Evolutionary conservation across 306 rosid genomes (phyloP), one percentile per base, ranked within the genome.

Genomic region (Citrullus mucosospermus): DNA sequence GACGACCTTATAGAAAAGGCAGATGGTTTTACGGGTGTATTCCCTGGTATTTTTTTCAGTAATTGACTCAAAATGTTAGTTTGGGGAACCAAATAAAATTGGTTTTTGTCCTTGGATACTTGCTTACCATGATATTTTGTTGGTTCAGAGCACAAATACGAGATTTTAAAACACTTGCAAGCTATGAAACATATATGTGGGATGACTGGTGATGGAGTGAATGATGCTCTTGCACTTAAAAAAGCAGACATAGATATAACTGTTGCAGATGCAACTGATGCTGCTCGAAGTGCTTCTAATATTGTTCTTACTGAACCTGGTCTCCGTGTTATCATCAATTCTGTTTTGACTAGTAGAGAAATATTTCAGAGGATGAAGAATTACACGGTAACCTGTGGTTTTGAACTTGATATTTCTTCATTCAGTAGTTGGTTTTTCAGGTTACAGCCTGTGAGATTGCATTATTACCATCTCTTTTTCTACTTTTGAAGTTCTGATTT

Each of bases 181-280:
- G 98, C 98, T 16, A 92, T 88, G 91, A 96, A 96, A 76, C 99
- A 96, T 85, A 96, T 96, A 2, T 96, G 99, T 66, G 99, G 99
- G 76, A 96, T 96, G 99, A 96, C 99, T 25, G 99, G 99, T 56
- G 99, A 93, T 44, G 99, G 99, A 82, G 99, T 96, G 69, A 96
- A 96, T 68, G 99, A 96, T 87, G 99, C 99, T 78, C 99, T 98
- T 82, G 99, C 99, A 51, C 99, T 96, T 16, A 96, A 96, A 84
- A 96, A 96, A 62, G 99, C 99, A 12, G 99, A 96, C 84, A 96
- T 96, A 79, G 98, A 98, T 73, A 96, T 96, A 81, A 98, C 99
- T 70, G 99, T 96, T 80, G 98, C 99, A 75, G 99, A 96, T 84
- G 99, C 99, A 58, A 96, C 99, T 43, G 99, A 96, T 85, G 99